Base-by-base conservation (phyloP, 169 alveolate genomes). In the Plasmodium gonderi region DNA sequence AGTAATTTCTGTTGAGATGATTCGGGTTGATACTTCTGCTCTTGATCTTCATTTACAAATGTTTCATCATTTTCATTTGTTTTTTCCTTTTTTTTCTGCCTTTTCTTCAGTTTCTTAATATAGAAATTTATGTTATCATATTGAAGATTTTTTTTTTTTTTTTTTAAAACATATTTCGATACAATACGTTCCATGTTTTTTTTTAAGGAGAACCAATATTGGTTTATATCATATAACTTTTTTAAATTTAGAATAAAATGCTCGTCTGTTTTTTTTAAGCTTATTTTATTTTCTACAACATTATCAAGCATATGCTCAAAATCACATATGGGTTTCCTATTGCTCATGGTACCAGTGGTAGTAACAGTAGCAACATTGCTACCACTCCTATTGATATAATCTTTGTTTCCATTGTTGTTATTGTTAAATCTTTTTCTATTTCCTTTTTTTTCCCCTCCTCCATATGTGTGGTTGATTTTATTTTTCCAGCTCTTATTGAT, bases 81-180 rank as follows among this genome's bases (percentile, higher is more conserved):
- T 17, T 75, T 64, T 7, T 23, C 36, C 40, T 40, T 51, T 20
- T 75, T 60, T 31, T 11, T 17, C 45, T 74, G 31, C 38, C 76
- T 83, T n/a, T 38, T 72, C n/a, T 76, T 68, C 49, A 83, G 47
- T 42, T 83, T 83, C 67, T 75, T 87, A 23, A 87, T 42, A 76
- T 87, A 87, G 33, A 87, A 87, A 87, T 87, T 87, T 87, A 87
- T 26, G 36, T 87, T 65, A 64, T 87, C 93, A 44, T 87, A 87
- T 23, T 87, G 89, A 6, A 51, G 2, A 40, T 85, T 85, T 33
- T 87, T 51, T 87, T 87, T 87, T 47, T 74, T 75, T 29, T 87
- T 87, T 87, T 87, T 87, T 65, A 87, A 38, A 87, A 87, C 80
- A 75, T 87, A 75, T 87, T 87, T 87, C 47, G 42, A 54, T 23